These are phyloP conservation scores for Geranomyces variabilis DNA, from an alignment of 192 early-diverging fungal species.

Conservation along the genomic window DNA sequence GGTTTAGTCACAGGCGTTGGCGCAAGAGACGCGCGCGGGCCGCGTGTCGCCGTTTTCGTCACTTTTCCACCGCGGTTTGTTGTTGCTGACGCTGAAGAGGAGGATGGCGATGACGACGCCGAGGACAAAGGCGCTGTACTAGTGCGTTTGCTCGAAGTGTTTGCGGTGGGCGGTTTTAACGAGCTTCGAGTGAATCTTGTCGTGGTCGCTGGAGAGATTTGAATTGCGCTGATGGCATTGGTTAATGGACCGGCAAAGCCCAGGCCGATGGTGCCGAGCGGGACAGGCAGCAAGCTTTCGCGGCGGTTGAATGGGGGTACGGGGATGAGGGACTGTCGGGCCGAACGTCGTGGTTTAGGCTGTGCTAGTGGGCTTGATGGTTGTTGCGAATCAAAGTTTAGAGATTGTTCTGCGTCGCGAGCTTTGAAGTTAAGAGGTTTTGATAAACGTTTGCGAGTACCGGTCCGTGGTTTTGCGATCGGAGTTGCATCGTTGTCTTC, in stretches of 20 bases:
- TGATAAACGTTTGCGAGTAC: neutral
- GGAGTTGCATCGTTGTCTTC: constrained; percentile 24
- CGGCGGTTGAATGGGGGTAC: neutral
- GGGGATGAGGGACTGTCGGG: constrained; percentile 28
- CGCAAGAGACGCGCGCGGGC: neutral
- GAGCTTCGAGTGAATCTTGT: neutral
- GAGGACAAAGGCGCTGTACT: neutral
- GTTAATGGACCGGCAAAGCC: neutral
- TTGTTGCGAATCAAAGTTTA: neutral
- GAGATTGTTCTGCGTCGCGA: neutral
- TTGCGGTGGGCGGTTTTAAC: neutral
- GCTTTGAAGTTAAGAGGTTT: neutral
- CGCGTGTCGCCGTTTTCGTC: neutral
- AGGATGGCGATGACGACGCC: neutral
- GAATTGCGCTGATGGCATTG: neutral
- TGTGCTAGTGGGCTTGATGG: constrained; percentile 1
- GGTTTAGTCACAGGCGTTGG: neutral
- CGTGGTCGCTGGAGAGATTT: neutral
- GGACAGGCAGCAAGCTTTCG: constrained; percentile 24
- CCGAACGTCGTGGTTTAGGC: neutral
- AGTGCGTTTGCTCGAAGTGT: neutral
- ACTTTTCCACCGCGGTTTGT: neutral
- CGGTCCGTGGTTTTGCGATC: neutral
- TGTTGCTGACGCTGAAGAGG: neutral
- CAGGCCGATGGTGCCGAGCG: constrained; percentile 4